Evolutionary conservation across 2,329 filamentous ascomycete genomes (phyloP).

Genomic region (Aspergillus novoparasiticus): DNA sequence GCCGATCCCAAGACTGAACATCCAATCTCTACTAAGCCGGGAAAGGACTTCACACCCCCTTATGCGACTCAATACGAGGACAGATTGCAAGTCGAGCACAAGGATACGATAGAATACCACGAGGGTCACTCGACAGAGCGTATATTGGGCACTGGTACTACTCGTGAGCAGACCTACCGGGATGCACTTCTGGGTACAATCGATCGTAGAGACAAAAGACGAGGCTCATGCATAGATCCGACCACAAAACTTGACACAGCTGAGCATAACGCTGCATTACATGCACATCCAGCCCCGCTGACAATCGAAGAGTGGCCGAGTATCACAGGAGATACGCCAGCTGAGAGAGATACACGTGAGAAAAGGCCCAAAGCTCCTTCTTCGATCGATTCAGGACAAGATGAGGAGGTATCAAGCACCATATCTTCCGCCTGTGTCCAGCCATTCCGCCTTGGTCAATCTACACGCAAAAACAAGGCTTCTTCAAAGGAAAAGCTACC

Average conservation of each 20-base stretch:
- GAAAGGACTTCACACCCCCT: background rate
- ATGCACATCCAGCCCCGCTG: background rate
- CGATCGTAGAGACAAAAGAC: slow-evolving; percentile 4
- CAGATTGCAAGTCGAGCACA: background rate
- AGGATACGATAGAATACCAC: background rate
- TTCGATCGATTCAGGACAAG: background rate
- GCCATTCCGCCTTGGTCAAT: background rate
- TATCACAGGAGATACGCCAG: background rate
- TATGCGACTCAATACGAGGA: background rate
- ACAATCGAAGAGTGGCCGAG: background rate
- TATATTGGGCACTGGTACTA: background rate
- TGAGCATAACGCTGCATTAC: background rate
- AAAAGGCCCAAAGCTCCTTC: background rate
- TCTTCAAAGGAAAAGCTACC: slow-evolving; percentile 14
- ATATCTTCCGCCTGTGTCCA: background rate
- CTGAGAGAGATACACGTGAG: background rate
- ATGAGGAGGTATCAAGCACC: background rate
- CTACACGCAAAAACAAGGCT: background rate
- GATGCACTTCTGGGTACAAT: background rate
- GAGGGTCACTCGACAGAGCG: background rate
- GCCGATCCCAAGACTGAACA: background rate
- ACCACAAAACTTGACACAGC: background rate
- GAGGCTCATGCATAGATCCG: background rate
- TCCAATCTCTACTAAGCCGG: background rate
- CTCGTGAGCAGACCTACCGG: background rate